Percentiles rank a stretch among this genome's conserved stretches.
Conservation (phyloP, 2,329 filamentous ascomycete species). For the Neonectria coccinea region DNA sequence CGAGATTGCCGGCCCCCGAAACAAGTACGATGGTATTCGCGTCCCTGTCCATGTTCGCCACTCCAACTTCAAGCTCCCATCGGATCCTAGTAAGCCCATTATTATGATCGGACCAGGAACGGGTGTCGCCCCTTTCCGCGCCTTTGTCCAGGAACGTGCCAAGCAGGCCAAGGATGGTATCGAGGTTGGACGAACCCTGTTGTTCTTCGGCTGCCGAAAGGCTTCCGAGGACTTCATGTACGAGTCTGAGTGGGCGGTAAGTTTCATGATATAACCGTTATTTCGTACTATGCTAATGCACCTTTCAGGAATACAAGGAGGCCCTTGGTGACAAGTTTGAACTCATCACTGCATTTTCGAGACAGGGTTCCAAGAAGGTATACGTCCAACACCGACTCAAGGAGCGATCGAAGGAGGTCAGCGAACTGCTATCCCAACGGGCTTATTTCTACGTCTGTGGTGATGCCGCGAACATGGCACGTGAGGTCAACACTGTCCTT, state of each 20-base stretch:
- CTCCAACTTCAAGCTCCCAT: conserved; percentile 99
- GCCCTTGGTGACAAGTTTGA: conserved; percentile 89
- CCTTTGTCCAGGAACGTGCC: conserved; percentile 92
- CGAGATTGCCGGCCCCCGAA: conserved; percentile 86
- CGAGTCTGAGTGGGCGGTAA: conserved; percentile 89
- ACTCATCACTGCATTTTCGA: conserved; percentile 94
- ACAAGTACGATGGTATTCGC: conserved; percentile 97
- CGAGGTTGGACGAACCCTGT: conserved; percentile 84
- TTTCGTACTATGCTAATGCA: conserved; percentile 40
- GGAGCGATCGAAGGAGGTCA: conserved; percentile 85
- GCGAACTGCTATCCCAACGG: conserved; percentile 85
- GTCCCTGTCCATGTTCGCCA: conserved; percentile 96
- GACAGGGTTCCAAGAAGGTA: conserved; percentile 86
- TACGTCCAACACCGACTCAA: conserved; percentile 96
- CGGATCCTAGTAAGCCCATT: conserved; percentile 91
- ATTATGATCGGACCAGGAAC: conserved; percentile 98
- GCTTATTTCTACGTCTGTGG: conserved; percentile 99
- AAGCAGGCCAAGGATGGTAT: conserved; percentile 83
- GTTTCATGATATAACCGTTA: conserved; percentile 48
- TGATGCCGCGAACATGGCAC: conserved; percentile 96
- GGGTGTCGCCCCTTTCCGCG: conserved; percentile 95
- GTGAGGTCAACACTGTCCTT: conserved; percentile 90
- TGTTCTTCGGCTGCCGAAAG: conserved; percentile 97
- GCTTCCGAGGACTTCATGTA: conserved; percentile 93
- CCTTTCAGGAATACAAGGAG: conserved; percentile 79